Evolutionary conservation across 2,329 filamentous ascomycete species (phyloP), one percentile per base, ranked within the genome.

Genomic region (Microsporum canis): DNA sequence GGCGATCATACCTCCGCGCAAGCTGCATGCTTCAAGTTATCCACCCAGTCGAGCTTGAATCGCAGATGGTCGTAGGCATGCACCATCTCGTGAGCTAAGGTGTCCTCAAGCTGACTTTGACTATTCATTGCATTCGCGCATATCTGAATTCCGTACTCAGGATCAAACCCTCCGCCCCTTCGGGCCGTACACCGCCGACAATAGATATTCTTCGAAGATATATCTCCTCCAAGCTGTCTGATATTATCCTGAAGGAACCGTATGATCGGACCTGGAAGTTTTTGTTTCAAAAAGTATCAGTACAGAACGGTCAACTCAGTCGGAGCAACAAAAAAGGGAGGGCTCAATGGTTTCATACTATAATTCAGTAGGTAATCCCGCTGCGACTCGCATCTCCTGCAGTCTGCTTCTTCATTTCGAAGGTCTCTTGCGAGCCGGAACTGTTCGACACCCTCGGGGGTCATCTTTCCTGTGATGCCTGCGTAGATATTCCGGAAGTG

Each of bases 71-170:
- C 94, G 80, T 91, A 97, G 0, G 91, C 91, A 73, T 99, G 94
- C 59, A 99, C 88, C 90, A 99, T 95, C 78, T 99, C 94, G 75
- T 99, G 94, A 33, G 91, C 87, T 70, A 99, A 79, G 8, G 91
- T 96, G 73, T 99, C 94, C 77, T 99, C 94, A 67, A 96, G 74
- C 71, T 96, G 90, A 36, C 86, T 85, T 61, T 85, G 79, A 71
- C 90, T 85, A 62, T 87, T 80, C 71, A 97, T 84, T 75, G 94
- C 87, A 75, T 99, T 99, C 58, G 94, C 90, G 75, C 94, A 99
- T 27, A 99, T 80, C 70, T 95, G 72, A 65, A 99, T 96, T 41
- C 94, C 94, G 71, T 91, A 88, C 58, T 88, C 81, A 0, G 91
- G 86, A 72, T 87, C 87, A 72, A 97, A 97, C 0, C 94, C 94